A percentile compares a stretch with the other conserved stretches of the same genome.
Conservation (phyloP, 2,329 filamentous ascomycete species). For the Colletotrichum caudatum region DNA sequence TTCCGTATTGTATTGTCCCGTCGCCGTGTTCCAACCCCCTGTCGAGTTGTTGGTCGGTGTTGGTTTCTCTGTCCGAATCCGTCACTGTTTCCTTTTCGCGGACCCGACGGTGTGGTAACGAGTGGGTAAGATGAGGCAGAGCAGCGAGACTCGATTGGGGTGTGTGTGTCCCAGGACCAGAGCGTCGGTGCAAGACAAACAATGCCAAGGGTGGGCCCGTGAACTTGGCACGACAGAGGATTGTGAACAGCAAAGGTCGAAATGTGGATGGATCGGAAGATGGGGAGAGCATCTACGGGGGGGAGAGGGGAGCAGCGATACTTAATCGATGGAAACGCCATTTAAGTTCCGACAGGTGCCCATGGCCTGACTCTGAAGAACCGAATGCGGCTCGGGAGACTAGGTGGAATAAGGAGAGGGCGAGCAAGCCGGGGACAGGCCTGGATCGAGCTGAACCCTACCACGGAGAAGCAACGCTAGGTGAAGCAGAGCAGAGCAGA, state of each 20-base stretch:
- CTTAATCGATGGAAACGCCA: slow-evolving; percentile 24
- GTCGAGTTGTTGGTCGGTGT: background rate
- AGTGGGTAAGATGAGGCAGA: slow-evolving; percentile 21
- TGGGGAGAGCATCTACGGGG: background rate
- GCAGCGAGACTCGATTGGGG: background rate
- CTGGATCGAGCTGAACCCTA: slow-evolving; percentile 15
- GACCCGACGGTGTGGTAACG: slow-evolving; percentile 32
- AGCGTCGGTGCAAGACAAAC: slow-evolving; percentile 16
- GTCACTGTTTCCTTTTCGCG: slow-evolving; percentile 21
- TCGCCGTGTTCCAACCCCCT: background rate
- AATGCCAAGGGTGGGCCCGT: slow-evolving; percentile 1
- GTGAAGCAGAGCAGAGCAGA: slow-evolving; percentile 18
- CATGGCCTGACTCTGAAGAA: background rate
- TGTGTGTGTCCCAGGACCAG: slow-evolving; percentile 6
- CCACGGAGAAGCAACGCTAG: slow-evolving; percentile 11
- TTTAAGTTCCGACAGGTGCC: background rate
- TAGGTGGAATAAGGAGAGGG: background rate
- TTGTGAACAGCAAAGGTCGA: background rate
- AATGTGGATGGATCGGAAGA: background rate
- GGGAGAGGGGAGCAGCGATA: slow-evolving; percentile 12
- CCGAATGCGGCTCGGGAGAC: background rate
- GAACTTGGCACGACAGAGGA: background rate
- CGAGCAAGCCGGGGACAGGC: slow-evolving; percentile 25
- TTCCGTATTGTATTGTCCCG: background rate
- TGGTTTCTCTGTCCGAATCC: slow-evolving; percentile 1